phyloP scores from a whole-genome alignment of 164 flowering plant species.

The Tetracentron sinense region DNA sequence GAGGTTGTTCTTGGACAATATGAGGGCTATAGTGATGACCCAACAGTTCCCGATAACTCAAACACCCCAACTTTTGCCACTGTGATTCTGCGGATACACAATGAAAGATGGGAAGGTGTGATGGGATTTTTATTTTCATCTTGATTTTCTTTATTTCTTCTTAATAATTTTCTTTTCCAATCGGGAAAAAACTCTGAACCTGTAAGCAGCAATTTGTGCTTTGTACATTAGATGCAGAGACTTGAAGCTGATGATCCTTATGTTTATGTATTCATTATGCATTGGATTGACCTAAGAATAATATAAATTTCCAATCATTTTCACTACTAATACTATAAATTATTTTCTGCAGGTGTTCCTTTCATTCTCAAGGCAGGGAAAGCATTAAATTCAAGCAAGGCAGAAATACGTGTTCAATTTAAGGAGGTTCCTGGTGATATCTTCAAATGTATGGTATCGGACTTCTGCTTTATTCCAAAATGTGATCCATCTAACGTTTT shows the following conservation, averaged over 20 bases:
- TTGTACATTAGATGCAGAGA: not conserved
- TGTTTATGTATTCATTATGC: slow-evolving; percentile 2
- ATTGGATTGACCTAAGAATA: not conserved
- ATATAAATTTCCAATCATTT: slow-evolving; percentile 3
- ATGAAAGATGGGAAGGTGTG: slow-evolving; percentile 99
- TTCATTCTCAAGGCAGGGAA: slow-evolving; percentile 94
- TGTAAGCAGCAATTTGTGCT: not conserved
- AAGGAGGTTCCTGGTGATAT: slow-evolving; percentile 99
- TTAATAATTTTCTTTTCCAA: not conserved
- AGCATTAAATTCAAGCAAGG: slow-evolving; percentile 89
- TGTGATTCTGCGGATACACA: slow-evolving; percentile 69
- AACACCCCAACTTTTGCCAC: slow-evolving; percentile 97
- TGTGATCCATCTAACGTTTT: not conserved
- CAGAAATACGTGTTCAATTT: slow-evolving; percentile 93
- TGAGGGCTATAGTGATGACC: slow-evolving; percentile 78
- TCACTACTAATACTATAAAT: not conserved
- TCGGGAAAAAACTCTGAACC: not conserved
- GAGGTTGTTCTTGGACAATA: slow-evolving; percentile 98
- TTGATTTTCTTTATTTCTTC: not conserved
- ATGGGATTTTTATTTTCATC: not conserved
- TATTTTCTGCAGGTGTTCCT: slow-evolving; percentile 72
- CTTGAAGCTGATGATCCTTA: not conserved
- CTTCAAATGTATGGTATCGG: slow-evolving; percentile 59
- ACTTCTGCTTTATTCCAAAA: not conserved
- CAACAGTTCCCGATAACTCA: slow-evolving; percentile 85